Base-by-base conservation (phyloP, 1,139 yeast genomes). In the Diutina neorugosa region DNA sequence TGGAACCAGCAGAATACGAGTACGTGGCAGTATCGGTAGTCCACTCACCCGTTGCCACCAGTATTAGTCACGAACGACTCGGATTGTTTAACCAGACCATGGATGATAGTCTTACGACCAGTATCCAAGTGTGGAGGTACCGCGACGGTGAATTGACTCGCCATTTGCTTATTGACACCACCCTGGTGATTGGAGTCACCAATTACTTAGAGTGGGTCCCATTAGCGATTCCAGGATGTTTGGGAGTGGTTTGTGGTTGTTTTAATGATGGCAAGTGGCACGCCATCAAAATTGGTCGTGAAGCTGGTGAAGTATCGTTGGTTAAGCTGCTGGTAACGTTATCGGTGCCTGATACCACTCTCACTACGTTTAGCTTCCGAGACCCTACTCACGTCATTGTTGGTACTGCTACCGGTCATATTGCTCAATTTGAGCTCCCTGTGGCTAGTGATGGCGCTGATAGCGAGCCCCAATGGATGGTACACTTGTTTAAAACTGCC, bases 211-310 rank as follows among this genome's bases (percentile, higher is more conserved):
- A 71, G 52, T 83, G 88, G 86, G 70, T 75, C 12, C 74, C 72
- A 5, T 47, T 65, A 1, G 55, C 63, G 20, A 58, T 67, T 7
- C 54, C 54, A 9, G 59, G 61, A 0, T 27, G 56, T 3, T 69
- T 82, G 9, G 76, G 79, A 4, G 64, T 79, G 0, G 60, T 85
- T 18, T 77, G 78, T 1, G 83, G 82, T 16, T 71, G 76, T 0
- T 82, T 80, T 59, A 81, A 81, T 48, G 88, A 84, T 63, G 95
- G 95, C 0, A 65, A 70, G 3, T 65, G 82, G 4, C 81, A 83
- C 54, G 62, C 85, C 3, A 63, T 86, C 51, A 76, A 76, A 53
- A 65, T 82, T 25, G 6, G 37, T 21, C 48, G 14, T 19, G 34
- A 44, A 3, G 34, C 9, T 7, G 48, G 48, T n/a, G 23, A 46